phyloP scores from a whole-genome alignment of 1,284 basidiomycete species.

The Marasmius fiardii region DNA sequence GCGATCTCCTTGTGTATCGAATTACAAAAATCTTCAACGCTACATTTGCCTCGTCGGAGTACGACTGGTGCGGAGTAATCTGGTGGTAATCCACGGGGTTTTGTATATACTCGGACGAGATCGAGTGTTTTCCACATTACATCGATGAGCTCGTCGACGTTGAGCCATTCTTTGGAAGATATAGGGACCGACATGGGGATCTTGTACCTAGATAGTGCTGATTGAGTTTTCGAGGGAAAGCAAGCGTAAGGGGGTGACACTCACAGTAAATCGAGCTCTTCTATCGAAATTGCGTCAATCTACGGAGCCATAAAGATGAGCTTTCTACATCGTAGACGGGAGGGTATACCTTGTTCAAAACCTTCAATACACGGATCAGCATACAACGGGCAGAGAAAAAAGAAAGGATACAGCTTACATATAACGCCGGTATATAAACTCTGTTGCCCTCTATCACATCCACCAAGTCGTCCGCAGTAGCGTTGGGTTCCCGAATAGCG shows the following conservation, averaged over 20 bases:
- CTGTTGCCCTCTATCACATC: constrained; percentile 96
- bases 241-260: constrained; percentile 18
- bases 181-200: constrained; percentile 96
- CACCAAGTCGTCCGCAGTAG: constrained; percentile 97
- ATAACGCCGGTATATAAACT: constrained; percentile 92
- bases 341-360: constrained; percentile 61
- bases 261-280: constrained; percentile 94
- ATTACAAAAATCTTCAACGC: constrained; percentile 91
- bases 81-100: constrained; percentile 87
- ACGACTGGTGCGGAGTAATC: constrained; percentile 87
- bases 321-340: background rate
- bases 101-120: constrained; percentile 93
- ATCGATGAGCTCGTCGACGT: constrained; percentile 93
- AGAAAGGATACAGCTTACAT: constrained; percentile 46
- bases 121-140: constrained; percentile 90
- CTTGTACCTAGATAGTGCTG: constrained; percentile 55
- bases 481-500: constrained; percentile 88
- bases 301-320: constrained; percentile 35
- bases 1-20: constrained; percentile 90
- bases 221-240: background rate
- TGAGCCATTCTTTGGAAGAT: constrained; percentile 92
- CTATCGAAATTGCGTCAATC: constrained; percentile 98
- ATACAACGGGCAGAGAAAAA: too few species aligned
- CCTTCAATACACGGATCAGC: background rate
- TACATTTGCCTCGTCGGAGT: constrained; percentile 69